These are phyloP conservation scores for Fraxinus angustifolia DNA, from an alignment of 305 asterid genomes.

Conservation along the genomic window DNA sequence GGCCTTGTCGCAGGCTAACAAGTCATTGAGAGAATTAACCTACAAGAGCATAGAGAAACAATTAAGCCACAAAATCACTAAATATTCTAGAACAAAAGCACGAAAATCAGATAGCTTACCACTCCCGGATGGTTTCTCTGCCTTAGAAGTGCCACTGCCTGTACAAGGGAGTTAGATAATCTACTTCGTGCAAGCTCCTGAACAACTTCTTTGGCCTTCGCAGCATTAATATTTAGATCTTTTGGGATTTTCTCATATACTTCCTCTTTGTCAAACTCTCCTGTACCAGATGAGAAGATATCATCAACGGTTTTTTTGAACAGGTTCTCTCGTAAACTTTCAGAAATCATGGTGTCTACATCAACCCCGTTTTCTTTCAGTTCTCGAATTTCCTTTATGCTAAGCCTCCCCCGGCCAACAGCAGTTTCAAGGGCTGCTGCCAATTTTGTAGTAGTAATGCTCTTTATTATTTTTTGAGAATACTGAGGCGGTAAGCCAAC, in stretches of 20 bases:
- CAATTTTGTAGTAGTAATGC: slow-evolving; percentile 69
- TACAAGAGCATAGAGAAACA: slow-evolving; percentile 27
- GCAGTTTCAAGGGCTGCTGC: slow-evolving; percentile 93
- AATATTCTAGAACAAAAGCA: not conserved
- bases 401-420: slow-evolving; percentile 79
- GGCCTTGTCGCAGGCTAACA: slow-evolving; percentile 94
- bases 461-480: slow-evolving; percentile 75
- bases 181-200: slow-evolving; percentile 66
- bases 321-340: slow-evolving; percentile 71
- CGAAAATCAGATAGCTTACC: slow-evolving; percentile 44
- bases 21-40: slow-evolving; percentile 83
- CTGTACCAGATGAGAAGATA: slow-evolving; percentile 91
- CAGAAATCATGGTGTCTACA: slow-evolving; percentile 71
- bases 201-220: slow-evolving; percentile 66
- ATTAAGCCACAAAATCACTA: not conserved
- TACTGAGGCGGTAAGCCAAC: slow-evolving; percentile 83
- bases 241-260: slow-evolving; percentile 70
- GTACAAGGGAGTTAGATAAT: slow-evolving; percentile 75
- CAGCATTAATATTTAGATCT: slow-evolving; percentile 65
- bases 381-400: slow-evolving; percentile 84
- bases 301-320: slow-evolving; percentile 67
- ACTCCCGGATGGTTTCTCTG: slow-evolving; percentile 74
- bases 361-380: slow-evolving; percentile 80
- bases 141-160: slow-evolving; percentile 79
- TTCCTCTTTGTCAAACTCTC: slow-evolving; percentile 87